A percentile compares a stretch with the other conserved stretches of the same genome.
phyloP scores from a whole-genome alignment of 208 protist genomes.

The Angomonas deanei region DNA sequence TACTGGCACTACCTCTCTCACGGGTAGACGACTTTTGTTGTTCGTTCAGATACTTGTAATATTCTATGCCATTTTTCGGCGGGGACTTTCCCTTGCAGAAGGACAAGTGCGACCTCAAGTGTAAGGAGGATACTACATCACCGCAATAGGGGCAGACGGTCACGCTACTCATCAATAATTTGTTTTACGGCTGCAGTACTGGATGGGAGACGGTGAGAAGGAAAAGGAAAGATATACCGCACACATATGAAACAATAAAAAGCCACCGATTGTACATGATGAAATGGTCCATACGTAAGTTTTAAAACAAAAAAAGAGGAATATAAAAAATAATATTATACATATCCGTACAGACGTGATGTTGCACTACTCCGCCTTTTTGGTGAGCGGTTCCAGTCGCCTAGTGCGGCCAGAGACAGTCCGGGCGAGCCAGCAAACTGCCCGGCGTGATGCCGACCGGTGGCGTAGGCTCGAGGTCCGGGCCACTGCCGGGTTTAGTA shows the following conservation, averaged over 20 bases:
- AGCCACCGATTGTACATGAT: not conserved
- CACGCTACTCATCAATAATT: slow-evolving; percentile 24
- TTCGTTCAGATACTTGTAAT: slow-evolving; percentile 19
- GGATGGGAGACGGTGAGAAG: too few relatives aligned
- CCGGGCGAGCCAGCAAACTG: not conserved
- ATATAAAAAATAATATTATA: not conserved
- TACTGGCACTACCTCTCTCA: too few relatives aligned
- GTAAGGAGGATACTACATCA: slow-evolving; percentile 17
- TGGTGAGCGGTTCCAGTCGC: not conserved
- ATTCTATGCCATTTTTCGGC: slow-evolving; percentile 14
- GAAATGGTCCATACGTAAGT: not conserved
- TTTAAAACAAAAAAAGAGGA: not conserved
- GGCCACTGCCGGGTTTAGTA: not conserved
- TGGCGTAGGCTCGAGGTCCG: too few relatives aligned
- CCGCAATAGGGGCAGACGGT: slow-evolving; percentile 48
- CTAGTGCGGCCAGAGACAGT: not conserved
- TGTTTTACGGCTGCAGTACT: not conserved
- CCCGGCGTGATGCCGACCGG: not conserved
- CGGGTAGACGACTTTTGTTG: not conserved
- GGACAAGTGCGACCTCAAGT: slow-evolving; percentile 29
- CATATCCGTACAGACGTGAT: too few relatives aligned
- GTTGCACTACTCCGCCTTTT: not conserved
- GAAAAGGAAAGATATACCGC: not conserved
- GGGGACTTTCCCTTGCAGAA: slow-evolving; percentile 13
- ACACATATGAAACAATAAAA: slow-evolving; percentile 1